These are phyloP conservation scores for Microstegium vimineum DNA, from an alignment of 176 grass and related monocot genomes.

Conservation along the genomic window DNA sequence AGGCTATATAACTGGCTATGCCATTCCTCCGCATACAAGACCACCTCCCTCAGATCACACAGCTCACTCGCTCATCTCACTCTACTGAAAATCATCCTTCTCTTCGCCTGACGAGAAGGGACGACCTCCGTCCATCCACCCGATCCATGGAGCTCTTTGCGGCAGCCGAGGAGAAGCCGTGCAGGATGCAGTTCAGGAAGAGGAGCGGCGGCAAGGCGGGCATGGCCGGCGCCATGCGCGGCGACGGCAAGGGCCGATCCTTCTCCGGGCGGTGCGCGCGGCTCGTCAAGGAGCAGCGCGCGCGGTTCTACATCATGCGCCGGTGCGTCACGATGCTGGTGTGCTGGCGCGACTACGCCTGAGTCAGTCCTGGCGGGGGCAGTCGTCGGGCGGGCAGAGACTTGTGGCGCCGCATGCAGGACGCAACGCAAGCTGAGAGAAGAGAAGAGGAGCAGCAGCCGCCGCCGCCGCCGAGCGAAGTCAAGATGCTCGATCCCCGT, in stretches of 20 bases:
- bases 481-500: neutral
- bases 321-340: conserved; percentile 90
- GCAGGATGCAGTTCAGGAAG: conserved; percentile 72
- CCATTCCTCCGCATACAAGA: neutral
- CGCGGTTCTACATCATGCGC: conserved; percentile 93
- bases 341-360: conserved; percentile 85
- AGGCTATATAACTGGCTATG: conserved; percentile 34
- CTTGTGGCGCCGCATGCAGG: neutral
- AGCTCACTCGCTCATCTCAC: neutral
- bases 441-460: neutral
- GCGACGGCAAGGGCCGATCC: conserved; percentile 30
- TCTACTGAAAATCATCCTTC: neutral
- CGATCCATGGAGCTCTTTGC: conserved; percentile 51
- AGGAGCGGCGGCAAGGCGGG: conserved; percentile 25
- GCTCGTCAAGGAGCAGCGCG: conserved; percentile 83
- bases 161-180: conserved; percentile 56
- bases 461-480: no score
- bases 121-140: no score
- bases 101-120: neutral
- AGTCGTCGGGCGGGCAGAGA: neutral
- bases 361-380: neutral
- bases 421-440: neutral
- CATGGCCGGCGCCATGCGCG: conserved; percentile 8
- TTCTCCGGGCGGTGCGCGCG: conserved; percentile 76
- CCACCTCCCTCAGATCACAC: neutral